Percentiles rank a stretch among this genome's conserved stretches.
phyloP scores from a whole-genome alignment of 768 basidiomycete species.

The Calvatia gigantea region DNA sequence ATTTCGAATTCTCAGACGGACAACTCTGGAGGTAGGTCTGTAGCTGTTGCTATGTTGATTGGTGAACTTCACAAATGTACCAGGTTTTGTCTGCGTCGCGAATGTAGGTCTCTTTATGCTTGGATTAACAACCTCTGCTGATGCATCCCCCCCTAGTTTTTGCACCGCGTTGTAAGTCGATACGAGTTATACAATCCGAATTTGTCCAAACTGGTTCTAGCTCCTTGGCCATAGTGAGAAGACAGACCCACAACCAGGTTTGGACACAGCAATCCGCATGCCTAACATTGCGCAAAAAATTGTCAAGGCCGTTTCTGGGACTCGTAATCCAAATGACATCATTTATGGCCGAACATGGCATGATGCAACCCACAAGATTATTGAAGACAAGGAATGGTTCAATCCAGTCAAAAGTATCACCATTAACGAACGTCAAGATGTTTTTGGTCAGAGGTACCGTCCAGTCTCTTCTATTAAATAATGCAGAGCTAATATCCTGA shows the following conservation, averaged over 20 bases:
- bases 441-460: slow-evolving; percentile 44
- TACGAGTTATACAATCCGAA: slow-evolving; percentile 1
- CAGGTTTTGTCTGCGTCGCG: slow-evolving; percentile 55
- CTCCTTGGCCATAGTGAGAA: slow-evolving; percentile 49
- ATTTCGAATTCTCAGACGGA: slow-evolving; percentile 31
- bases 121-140: slow-evolving; percentile 4
- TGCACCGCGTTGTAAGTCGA: slow-evolving; percentile 39
- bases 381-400: slow-evolving; percentile 45
- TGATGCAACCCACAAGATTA: slow-evolving; percentile 40
- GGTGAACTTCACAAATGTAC: background rate
- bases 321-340: slow-evolving; percentile 41
- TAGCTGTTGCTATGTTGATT: background rate
- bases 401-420: slow-evolving; percentile 34
- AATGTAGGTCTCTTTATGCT: slow-evolving; percentile 36
- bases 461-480: background rate
- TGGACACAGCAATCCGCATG: slow-evolving; percentile 48
- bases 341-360: slow-evolving; percentile 50
- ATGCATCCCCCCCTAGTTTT: slow-evolving; percentile 38
- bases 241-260: slow-evolving; percentile 51
- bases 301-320: slow-evolving; percentile 31
- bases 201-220: slow-evolving; percentile 20
- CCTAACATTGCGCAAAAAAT: slow-evolving; percentile 49
- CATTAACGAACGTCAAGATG: slow-evolving; percentile 47
- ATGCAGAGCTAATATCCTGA: background rate
- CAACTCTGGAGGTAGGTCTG: slow-evolving; percentile 33